These are phyloP conservation scores for Paraurostyla sp. DNA, from an alignment of 73 alveolate genomes.

Conservation along the genomic window DNA sequence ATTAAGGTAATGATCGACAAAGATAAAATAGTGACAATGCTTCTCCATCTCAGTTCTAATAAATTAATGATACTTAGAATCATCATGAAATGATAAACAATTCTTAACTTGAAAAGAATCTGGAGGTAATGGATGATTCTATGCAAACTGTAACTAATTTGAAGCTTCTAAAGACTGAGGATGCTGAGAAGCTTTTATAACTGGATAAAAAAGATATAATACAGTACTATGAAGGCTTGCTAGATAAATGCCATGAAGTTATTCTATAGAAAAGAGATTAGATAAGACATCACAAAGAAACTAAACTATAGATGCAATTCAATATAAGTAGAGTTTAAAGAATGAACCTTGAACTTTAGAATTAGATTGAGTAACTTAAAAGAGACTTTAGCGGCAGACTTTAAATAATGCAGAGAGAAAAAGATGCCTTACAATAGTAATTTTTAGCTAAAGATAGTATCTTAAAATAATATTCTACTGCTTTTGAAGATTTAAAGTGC, in stretches of 20 bases:
- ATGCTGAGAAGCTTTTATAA: not conserved
- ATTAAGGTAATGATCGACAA: no score
- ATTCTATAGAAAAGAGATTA: not conserved
- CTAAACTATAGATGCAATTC: not conserved
- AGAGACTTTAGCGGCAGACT: not conserved
- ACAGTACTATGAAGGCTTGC: slow-evolving; percentile 22
- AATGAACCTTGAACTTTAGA: not conserved
- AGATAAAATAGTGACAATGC: not conserved
- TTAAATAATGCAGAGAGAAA: slow-evolving; percentile 9
- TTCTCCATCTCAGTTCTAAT: not conserved
- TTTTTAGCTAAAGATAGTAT: slow-evolving; percentile 10
- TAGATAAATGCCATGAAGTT: slow-evolving; percentile 30
- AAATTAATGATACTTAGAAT: not conserved
- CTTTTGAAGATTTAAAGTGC: slow-evolving; percentile 40
- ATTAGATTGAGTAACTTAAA: not conserved
- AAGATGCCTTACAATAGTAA: slow-evolving; percentile 32
- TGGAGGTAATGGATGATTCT: not conserved
- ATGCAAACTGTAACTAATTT: not conserved
- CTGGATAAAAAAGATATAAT: slow-evolving; percentile 23
- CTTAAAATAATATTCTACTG: not conserved
- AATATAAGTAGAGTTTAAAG: not conserved
- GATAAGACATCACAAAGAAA: not conserved
- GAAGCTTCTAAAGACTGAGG: slow-evolving; percentile 10
- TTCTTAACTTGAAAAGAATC: not conserved
- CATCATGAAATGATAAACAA: not conserved